A percentile compares a stretch with the other conserved stretches of the same genome.
phyloP scores from a whole-genome alignment of 768 basidiomycete species.

The Psilocybe tampanensis region DNA sequence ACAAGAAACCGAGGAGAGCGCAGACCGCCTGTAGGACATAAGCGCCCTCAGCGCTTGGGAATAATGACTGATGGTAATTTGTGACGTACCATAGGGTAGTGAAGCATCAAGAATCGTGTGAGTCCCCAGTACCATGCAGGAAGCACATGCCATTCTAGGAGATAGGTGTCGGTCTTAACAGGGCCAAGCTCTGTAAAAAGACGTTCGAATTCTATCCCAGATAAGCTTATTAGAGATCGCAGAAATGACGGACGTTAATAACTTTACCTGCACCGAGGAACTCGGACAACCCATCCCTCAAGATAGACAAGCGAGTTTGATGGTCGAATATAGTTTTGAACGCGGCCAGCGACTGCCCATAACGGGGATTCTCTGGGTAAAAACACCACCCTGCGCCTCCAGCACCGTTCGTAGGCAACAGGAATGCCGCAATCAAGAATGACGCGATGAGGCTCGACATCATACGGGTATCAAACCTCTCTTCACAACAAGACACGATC shows the following conservation, averaged over 20 bases:
- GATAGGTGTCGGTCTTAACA: conserved; percentile 28
- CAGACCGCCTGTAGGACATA: conserved; percentile 21
- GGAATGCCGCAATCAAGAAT: conserved; percentile 31
- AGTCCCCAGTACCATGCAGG: conserved; percentile 43
- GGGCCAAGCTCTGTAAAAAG: conserved; percentile 32
- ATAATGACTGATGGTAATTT: not conserved
- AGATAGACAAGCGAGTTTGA: conserved; percentile 34
- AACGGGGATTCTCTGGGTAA: conserved; percentile 37
- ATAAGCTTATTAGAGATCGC: not conserved
- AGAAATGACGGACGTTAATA: not conserved
- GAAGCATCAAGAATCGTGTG: conserved; percentile 25
- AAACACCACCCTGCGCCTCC: conserved; percentile 43
- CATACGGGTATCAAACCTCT: conserved; percentile 21
- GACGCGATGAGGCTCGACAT: conserved; percentile 28
- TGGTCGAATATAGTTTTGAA: conserved; percentile 40
- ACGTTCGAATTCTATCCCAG: conserved; percentile 35
- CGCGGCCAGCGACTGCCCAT: conserved; percentile 38
- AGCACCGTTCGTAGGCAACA: conserved; percentile 35
- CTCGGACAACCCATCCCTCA: conserved; percentile 37
- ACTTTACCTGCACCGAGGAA: conserved; percentile 32
- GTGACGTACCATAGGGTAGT: conserved; percentile 37
- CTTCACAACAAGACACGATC: conserved; percentile 16
- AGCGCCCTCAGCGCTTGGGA: not conserved
- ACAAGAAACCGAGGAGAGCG: conserved; percentile 21
- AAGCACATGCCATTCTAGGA: conserved; percentile 29